A percentile compares a stretch with the other conserved stretches of the same genome.
phyloP scores from a whole-genome alignment of 2,329 filamentous ascomycete genomes.

The Uncinocarpus reesii region DNA sequence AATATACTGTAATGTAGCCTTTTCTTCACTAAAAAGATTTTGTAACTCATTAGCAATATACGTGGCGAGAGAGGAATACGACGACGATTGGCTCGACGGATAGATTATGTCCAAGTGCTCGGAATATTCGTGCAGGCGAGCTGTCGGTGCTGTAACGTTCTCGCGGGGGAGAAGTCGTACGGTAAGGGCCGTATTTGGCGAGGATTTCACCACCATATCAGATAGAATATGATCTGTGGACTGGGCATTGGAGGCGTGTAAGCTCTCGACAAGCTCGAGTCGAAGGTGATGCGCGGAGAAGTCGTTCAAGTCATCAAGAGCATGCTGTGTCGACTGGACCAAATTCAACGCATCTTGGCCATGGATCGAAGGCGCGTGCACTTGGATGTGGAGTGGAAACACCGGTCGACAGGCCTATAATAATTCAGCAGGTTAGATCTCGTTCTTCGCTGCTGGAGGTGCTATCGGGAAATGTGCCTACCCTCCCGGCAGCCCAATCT shows the following conservation, averaged over 20 bases:
- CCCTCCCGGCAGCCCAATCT: conserved; percentile 83
- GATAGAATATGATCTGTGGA: conserved; percentile 10
- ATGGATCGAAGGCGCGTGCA: conserved; percentile 59
- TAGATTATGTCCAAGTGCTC: conserved; percentile 70
- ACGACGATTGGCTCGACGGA: conserved; percentile 55
- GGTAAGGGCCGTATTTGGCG: conserved; percentile 47
- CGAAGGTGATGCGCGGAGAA: conserved; percentile 76
- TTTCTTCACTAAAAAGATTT: conserved; percentile 74
- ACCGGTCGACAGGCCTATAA: conserved; percentile 71
- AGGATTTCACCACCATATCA: conserved; percentile 5
- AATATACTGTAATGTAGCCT: conserved; percentile 69
- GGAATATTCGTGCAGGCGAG: conserved; percentile 57
- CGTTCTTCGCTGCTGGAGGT: not conserved
- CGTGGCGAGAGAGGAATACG: conserved; percentile 61
- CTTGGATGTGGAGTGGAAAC: conserved; percentile 72
- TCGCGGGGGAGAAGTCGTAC: conserved; percentile 55
- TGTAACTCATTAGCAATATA: conserved; percentile 72
- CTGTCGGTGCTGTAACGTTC: conserved; percentile 42
- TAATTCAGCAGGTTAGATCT: not conserved
- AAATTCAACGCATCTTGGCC: conserved; percentile 61
- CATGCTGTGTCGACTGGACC: conserved; percentile 70
- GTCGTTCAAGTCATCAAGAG: conserved; percentile 75
- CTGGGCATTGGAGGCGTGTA: conserved; percentile 13
- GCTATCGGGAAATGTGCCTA: conserved; percentile 32
- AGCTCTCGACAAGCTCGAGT: conserved; percentile 48